phyloP scores from a whole-genome alignment of 305 asterid genomes.

The Fraxinus angustifolia region DNA sequence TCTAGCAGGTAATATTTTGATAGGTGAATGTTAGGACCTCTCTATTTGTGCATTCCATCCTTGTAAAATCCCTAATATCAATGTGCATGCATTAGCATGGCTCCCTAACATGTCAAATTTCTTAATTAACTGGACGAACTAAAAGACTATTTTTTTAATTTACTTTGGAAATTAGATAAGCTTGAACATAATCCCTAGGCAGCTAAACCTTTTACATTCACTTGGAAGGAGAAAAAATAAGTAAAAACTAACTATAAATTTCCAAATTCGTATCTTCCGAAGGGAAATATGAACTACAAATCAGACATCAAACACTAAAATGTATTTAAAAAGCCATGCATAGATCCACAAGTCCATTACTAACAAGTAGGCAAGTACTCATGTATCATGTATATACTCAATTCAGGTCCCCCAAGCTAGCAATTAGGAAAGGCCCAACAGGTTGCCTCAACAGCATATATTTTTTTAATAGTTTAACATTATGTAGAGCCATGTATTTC shows the following conservation, averaged over 20 bases:
- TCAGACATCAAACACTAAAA: neutral
- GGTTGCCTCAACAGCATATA: neutral
- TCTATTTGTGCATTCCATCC: constrained; percentile 8
- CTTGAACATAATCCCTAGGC: neutral
- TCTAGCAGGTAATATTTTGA: neutral
- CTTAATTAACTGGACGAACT: neutral
- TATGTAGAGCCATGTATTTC: neutral
- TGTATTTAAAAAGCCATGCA: neutral
- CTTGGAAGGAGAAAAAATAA: neutral
- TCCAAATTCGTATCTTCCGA: neutral
- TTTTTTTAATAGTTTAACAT: neutral
- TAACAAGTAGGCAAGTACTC: neutral
- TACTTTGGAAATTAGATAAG: neutral
- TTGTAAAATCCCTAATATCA: neutral
- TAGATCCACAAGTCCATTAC: neutral
- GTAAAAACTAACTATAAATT: neutral
- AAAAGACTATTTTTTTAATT: neutral
- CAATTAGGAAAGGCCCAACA: neutral
- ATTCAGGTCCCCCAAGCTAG: neutral
- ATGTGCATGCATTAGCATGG: neutral
- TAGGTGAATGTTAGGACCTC: neutral
- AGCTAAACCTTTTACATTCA: neutral
- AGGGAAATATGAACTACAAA: neutral
- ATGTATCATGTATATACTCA: neutral
- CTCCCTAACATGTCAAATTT: neutral